Evolutionary conservation across 1,284 basidiomycete genomes (phyloP).

Genomic region (Mrakiaceae sp.): DNA sequence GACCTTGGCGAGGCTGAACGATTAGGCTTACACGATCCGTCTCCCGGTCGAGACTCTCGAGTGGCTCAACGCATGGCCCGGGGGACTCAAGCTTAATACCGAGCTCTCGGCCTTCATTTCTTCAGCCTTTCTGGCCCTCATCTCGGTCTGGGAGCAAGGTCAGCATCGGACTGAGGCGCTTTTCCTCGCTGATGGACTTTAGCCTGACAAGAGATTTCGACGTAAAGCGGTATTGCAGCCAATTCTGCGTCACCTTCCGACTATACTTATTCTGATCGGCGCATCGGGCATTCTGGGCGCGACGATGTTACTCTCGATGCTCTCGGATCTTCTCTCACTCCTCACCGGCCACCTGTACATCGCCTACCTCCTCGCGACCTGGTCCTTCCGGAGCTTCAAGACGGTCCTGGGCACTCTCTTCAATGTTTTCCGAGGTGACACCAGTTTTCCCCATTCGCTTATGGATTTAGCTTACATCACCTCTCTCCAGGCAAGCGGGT

Average conservation of each 20-base stretch:
- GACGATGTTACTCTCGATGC: slow-evolving; percentile 24
- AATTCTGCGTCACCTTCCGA: slow-evolving; percentile 12
- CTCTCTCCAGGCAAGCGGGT: slow-evolving; percentile 59
- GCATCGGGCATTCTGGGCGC: slow-evolving; percentile 10
- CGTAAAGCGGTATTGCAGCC: slow-evolving; percentile 18
- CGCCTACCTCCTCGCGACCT: slow-evolving; percentile 55
- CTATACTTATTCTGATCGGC: slow-evolving; percentile 7
- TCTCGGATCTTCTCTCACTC: slow-evolving; percentile 24
- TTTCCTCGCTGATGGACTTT: neutral
- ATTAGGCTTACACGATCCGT: slow-evolving; percentile 40
- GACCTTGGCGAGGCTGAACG: neutral
- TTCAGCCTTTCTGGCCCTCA: slow-evolving; percentile 51
- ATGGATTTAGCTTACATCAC: neutral
- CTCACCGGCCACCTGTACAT: slow-evolving; percentile 62
- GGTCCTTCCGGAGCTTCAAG: slow-evolving; percentile 54
- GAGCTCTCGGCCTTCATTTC: slow-evolving; percentile 77
- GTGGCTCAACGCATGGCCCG: slow-evolving; percentile 94
- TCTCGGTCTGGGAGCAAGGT: slow-evolving; percentile 55
- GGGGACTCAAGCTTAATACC: slow-evolving; percentile 89
- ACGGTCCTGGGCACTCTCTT: slow-evolving; percentile 59
- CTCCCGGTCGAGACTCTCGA: slow-evolving; percentile 47
- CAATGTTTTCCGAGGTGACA: slow-evolving; percentile 81
- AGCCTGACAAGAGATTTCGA: neutral
- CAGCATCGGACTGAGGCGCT: slow-evolving; percentile 25
- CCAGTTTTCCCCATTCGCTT: neutral